Percentiles rank a stretch among this genome's conserved stretches.
Evolutionary conservation across 2,329 filamentous ascomycete species (phyloP).

Genomic region (Orbilia blumenaviensis): DNA sequence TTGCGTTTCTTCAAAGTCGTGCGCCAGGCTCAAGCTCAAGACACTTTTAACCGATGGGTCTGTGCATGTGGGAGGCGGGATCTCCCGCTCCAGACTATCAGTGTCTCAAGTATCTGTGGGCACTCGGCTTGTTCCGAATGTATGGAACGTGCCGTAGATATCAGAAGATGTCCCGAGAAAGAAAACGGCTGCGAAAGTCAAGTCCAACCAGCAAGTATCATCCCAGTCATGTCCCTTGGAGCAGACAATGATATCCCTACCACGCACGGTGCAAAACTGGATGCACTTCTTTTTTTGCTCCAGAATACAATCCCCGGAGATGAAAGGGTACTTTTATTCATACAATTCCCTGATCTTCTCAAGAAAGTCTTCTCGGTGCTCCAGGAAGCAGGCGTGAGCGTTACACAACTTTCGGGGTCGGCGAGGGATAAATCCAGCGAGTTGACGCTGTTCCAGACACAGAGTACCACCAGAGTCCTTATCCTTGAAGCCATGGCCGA

Average conservation of each 20-base stretch:
- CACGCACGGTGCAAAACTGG: conserved; percentile 32
- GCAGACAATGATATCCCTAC: conserved; percentile 11
- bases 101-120: conserved; percentile 65
- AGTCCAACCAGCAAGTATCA: background rate
- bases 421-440: conserved; percentile 58
- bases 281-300: conserved; percentile 20
- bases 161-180: conserved; percentile 17
- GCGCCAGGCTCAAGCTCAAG: conserved; percentile 57
- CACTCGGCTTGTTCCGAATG: conserved; percentile 64
- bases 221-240: conserved; percentile 5
- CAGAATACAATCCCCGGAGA: conserved; percentile 58
- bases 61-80: conserved; percentile 58
- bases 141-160: conserved; percentile 28
- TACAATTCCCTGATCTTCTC: conserved; percentile 66
- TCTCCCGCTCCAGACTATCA: conserved; percentile 59
- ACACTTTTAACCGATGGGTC: conserved; percentile 20
- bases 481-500: conserved; percentile 69
- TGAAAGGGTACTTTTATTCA: conserved; percentile 69
- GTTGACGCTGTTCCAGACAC: conserved; percentile 22
- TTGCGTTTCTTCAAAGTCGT: conserved; percentile 60
- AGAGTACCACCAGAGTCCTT: conserved; percentile 64
- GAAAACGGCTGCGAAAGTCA: conserved; percentile 20
- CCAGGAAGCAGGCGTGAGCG: conserved; percentile 57
- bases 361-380: conserved; percentile 60
- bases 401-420: conserved; percentile 61